Conservation (phyloP, 305 asterid genomes). For the Ilex paraguariensis region DNA sequence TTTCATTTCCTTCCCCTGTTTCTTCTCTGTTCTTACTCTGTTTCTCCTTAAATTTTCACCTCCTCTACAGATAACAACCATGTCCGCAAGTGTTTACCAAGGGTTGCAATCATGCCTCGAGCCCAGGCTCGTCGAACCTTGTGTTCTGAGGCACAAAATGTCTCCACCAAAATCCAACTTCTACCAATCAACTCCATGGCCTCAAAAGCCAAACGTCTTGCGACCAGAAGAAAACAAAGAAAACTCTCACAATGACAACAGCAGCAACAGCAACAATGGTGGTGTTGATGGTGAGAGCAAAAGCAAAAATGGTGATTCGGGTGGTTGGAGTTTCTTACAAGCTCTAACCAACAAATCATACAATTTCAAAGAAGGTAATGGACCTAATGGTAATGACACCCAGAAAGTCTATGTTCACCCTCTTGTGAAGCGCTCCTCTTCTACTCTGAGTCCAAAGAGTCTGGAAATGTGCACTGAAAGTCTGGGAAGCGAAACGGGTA, state of each 20-base stretch:
- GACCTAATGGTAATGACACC: not conserved
- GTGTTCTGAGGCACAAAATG: constrained; percentile 27
- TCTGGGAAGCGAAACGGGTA: constrained; percentile 72
- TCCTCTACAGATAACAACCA: constrained; percentile 13
- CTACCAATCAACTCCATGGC: constrained; percentile 19
- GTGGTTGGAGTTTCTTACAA: constrained; percentile 35
- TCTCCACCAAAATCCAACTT: constrained; percentile 26
- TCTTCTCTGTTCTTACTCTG: constrained; percentile 24
- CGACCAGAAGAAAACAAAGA: constrained; percentile 10
- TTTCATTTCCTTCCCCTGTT: constrained; percentile 10
- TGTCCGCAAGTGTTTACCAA: constrained; percentile 34
- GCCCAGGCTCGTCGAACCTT: constrained; percentile 31
- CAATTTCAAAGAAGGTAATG: not conserved
- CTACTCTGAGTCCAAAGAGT: constrained; percentile 40
- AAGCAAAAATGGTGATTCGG: constrained; percentile 1
- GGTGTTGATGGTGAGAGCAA: not conserved
- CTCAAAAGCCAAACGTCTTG: constrained; percentile 12
- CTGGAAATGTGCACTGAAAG: constrained; percentile 88
- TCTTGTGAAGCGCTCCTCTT: constrained; percentile 28
- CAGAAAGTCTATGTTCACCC: constrained; percentile 51
- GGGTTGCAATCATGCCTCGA: constrained; percentile 43
- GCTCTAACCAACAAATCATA: constrained; percentile 12
- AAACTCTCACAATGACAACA: not conserved
- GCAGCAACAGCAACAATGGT: not conserved
- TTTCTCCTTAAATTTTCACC: constrained; percentile 9